Evolutionary conservation across 2,329 filamentous ascomycete species (phyloP).

Genomic region (Fusarium fracticaudum): DNA sequence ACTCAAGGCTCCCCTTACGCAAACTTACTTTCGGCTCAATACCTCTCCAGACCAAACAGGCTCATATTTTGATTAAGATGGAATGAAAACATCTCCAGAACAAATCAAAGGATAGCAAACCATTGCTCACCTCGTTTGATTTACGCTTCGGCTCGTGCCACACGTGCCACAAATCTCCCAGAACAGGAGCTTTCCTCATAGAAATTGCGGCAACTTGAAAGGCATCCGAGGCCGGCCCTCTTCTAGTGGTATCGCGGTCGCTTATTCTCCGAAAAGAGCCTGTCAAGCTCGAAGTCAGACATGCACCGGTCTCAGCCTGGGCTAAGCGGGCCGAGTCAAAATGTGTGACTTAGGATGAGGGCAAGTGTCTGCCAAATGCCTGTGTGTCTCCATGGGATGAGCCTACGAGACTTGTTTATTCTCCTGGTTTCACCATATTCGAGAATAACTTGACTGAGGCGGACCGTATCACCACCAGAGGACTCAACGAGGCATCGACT

Average conservation of each 20-base stretch:
- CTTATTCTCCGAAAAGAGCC: conserved; percentile 35
- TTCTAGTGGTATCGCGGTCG: conserved; percentile 15
- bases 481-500: conserved; percentile 22
- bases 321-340: conserved; percentile 43
- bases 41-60: not conserved
- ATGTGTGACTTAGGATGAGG: conserved; percentile 31
- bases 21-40: conserved; percentile 10
- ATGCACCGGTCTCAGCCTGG: conserved; percentile 35
- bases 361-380: conserved; percentile 19
- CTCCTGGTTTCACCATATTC: conserved; percentile 42
- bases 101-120: conserved; percentile 20
- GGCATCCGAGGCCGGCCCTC: conserved; percentile 26
- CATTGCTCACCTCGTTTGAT: not conserved
- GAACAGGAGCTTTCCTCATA: conserved; percentile 24
- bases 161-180: conserved; percentile 32
- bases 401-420: conserved; percentile 28
- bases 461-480: conserved; percentile 33
- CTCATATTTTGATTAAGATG: conserved; percentile 12
- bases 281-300: conserved; percentile 44
- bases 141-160: conserved; percentile 19
- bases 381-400: conserved; percentile 29
- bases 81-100: not conserved
- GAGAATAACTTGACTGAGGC: conserved; percentile 40
- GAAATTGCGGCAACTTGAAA: conserved; percentile 21
- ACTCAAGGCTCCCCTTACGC: not conserved